A percentile compares a stretch with the other conserved stretches of the same genome.
phyloP scores from a whole-genome alignment of 306 rosid species.

The Quercus berberidifolia region DNA sequence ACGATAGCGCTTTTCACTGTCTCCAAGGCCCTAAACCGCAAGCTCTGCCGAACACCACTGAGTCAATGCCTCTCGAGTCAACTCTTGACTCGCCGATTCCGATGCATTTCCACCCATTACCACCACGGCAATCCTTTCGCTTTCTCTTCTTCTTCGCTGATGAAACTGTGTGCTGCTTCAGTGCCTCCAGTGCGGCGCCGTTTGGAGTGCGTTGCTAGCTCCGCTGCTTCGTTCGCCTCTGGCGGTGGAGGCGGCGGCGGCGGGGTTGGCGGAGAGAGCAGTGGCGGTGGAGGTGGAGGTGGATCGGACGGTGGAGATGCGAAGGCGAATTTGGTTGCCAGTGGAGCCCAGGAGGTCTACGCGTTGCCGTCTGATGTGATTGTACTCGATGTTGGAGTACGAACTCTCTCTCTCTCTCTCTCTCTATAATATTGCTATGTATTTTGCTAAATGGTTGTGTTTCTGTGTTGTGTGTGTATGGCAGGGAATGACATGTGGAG shows the following conservation, averaged over 20 bases:
- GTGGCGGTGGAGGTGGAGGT: constrained; percentile 28
- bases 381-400: constrained; percentile 83
- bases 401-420: constrained; percentile 8
- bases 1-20: constrained; percentile 39
- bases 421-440: background rate
- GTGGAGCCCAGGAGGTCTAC: constrained; percentile 49
- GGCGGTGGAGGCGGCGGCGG: constrained; percentile 50
- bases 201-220: constrained; percentile 49
- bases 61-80: constrained; percentile 25
- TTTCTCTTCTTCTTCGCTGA: constrained; percentile 22
- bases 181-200: constrained; percentile 33
- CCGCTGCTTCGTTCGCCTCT: constrained; percentile 54
- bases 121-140: constrained; percentile 19
- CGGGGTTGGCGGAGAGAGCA: constrained; percentile 37
- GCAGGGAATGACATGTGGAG: constrained; percentile 73
- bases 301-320: constrained; percentile 48
- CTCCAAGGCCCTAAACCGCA: constrained; percentile 52
- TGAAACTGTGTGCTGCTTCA: constrained; percentile 17
- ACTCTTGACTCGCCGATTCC: constrained; percentile 40
- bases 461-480: background rate
- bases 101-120: constrained; percentile 11
- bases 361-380: constrained; percentile 59
- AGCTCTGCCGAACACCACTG: constrained; percentile 17
- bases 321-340: constrained; percentile 44
- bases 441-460: background rate